A percentile compares a stretch with the other conserved stretches of the same genome.
phyloP scores from a whole-genome alignment of 225 moss, liverwort and hornwort species.

The Antitrichia curtipendula region DNA sequence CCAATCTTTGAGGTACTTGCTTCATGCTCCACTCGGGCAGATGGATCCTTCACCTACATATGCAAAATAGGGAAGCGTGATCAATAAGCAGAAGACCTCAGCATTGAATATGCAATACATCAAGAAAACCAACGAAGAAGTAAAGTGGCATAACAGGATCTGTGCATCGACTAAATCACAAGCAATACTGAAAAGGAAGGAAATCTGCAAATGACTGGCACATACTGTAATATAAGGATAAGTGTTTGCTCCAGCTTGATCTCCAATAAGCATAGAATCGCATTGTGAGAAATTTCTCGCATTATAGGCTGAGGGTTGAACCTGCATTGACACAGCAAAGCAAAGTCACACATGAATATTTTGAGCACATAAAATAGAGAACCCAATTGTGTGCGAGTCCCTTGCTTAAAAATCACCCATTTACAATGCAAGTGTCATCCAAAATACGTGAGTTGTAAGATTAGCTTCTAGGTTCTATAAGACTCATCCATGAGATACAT shows the following conservation, averaged over 20 bases:
- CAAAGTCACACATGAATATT: not conserved
- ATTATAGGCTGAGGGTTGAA: constrained; percentile 71
- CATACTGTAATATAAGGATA: constrained; percentile 90
- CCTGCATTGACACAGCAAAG: constrained; percentile 4
- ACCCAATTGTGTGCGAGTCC: not conserved
- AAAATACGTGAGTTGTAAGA: not conserved
- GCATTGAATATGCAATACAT: not conserved
- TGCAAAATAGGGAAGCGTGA: not conserved
- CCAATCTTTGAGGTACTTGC: constrained; percentile 98
- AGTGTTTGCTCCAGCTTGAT: constrained; percentile 91
- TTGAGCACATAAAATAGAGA: not conserved
- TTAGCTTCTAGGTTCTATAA: not conserved
- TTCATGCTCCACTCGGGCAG: constrained; percentile 93
- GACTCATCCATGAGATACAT: not conserved
- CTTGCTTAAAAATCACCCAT: not conserved
- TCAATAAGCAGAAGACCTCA: not conserved
- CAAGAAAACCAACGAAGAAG: not conserved
- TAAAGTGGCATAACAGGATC: not conserved
- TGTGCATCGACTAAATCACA: not conserved
- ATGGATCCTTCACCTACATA: constrained; percentile 79
- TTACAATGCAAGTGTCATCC: not conserved
- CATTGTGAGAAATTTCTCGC: constrained; percentile 94
- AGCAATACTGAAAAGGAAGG: not conserved
- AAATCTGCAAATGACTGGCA: not conserved
- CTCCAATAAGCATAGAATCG: constrained; percentile 98